These are phyloP conservation scores for Lipomyces lipofer DNA, from an alignment of 805 yeast species.

Conservation along the genomic window DNA sequence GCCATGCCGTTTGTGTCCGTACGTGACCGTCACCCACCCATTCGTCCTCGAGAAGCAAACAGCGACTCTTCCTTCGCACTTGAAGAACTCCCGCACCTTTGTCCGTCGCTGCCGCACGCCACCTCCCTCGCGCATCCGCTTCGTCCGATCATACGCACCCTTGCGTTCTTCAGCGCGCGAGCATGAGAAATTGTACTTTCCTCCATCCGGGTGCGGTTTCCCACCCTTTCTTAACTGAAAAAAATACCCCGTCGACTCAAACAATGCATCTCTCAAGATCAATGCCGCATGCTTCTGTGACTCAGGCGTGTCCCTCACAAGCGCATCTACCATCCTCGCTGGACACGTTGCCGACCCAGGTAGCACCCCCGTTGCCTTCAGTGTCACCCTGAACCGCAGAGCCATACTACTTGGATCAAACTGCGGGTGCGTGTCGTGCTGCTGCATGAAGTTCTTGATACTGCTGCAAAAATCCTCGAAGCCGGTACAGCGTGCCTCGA, in stretches of 20 bases:
- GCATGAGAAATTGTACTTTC: constrained; percentile 29
- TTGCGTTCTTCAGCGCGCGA: constrained; percentile 30
- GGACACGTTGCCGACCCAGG: constrained; percentile 27
- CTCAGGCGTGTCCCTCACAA: constrained; percentile 28
- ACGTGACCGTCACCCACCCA: constrained; percentile 26
- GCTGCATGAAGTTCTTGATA: constrained; percentile 18
- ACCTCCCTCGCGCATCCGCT: constrained; percentile 30
- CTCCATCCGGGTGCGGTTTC: constrained; percentile 30
- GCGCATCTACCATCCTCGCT: constrained; percentile 29
- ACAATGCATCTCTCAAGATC: constrained; percentile 26
- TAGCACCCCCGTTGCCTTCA: constrained; percentile 16
- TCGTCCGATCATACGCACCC: constrained; percentile 30
- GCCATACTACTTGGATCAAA: constrained; percentile 17
- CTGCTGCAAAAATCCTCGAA: constrained; percentile 17
- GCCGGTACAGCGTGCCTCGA: constrained; percentile 15
- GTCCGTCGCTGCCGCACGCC: constrained; percentile 31
- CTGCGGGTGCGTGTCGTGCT: constrained; percentile 25
- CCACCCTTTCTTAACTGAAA: constrained; percentile 31
- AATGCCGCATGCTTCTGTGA: constrained; percentile 29
- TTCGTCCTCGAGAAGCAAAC: constrained; percentile 28
- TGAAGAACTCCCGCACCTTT: constrained; percentile 24
- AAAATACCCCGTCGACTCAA: constrained; percentile 27
- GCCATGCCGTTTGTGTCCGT: constrained; percentile 24
- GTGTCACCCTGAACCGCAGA: constrained; percentile 24
- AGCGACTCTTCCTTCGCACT: constrained; percentile 28